A percentile compares a stretch with the other conserved stretches of the same genome.
Evolutionary conservation across 1,284 basidiomycete genomes (phyloP).

Genomic region (Marasmius fiardii): DNA sequence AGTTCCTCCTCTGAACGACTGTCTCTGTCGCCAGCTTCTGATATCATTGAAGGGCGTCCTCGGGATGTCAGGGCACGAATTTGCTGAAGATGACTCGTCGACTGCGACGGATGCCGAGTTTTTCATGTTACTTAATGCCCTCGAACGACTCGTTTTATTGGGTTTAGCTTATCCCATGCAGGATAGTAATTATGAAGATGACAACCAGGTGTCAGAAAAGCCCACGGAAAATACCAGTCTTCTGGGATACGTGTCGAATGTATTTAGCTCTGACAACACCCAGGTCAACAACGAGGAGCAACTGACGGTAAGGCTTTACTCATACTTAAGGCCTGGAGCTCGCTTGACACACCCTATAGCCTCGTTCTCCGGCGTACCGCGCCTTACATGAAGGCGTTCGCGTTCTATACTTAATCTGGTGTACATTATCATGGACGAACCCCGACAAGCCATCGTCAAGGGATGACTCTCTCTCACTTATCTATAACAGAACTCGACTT

Average conservation of each 20-base stretch:
- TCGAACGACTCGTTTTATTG: slow-evolving; percentile 77
- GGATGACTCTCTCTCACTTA: slow-evolving; percentile 64
- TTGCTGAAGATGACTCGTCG: slow-evolving; percentile 37
- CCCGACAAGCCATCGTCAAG: slow-evolving; percentile 45
- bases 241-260: slow-evolving; percentile 79
- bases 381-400: slow-evolving; percentile 71
- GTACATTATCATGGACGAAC: slow-evolving; percentile 48
- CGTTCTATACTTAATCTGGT: slow-evolving; percentile 70
- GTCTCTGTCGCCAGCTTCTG: slow-evolving; percentile 75
- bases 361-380: slow-evolving; percentile 66
- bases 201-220: slow-evolving; percentile 50
- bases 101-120: slow-evolving; percentile 79
- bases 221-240: slow-evolving; percentile 57
- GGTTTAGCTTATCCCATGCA: slow-evolving; percentile 56
- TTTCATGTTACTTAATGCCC: slow-evolving; percentile 76
- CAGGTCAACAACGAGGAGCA: slow-evolving; percentile 48
- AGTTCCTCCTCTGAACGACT: slow-evolving; percentile 79
- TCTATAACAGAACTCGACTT: slow-evolving; percentile 60
- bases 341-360: slow-evolving; percentile 33
- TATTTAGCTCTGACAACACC: slow-evolving; percentile 64
- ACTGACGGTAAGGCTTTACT: slow-evolving; percentile 42
- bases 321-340: not conserved
- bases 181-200: slow-evolving; percentile 53
- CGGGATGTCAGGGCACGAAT: slow-evolving; percentile 34
- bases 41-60: slow-evolving; percentile 55